Evolutionary conservation across 495 filamentous ascomycete species (phyloP).

Genomic region (Xylaria castorea): DNA sequence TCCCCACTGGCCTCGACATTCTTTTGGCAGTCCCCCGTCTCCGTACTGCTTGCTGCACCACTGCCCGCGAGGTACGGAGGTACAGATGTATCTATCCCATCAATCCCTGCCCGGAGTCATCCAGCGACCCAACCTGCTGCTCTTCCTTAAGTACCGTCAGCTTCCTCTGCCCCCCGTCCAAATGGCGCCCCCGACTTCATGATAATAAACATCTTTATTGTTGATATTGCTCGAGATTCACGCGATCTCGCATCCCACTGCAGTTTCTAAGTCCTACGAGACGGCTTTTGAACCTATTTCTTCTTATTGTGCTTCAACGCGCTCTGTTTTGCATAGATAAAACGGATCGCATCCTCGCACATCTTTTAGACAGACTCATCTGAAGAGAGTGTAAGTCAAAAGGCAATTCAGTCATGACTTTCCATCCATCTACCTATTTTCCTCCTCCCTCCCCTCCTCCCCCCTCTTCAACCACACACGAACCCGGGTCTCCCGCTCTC

Average conservation of each 20-base stretch:
- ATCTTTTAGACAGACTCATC: background rate
- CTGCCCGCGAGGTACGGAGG: background rate
- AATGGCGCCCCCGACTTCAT: conserved; percentile 30
- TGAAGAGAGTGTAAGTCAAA: conserved; percentile 39
- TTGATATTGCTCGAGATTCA: conserved; percentile 38
- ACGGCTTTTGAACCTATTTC: conserved; percentile 30
- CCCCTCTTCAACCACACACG: conserved; percentile 24
- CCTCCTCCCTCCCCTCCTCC: conserved; percentile 12
- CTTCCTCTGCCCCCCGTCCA: conserved; percentile 27
- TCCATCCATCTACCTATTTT: conserved; percentile 17
- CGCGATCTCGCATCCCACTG: conserved; percentile 34
- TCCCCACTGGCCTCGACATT: conserved; percentile 40
- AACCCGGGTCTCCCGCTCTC: conserved; percentile 32
- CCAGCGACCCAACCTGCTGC: conserved; percentile 20
- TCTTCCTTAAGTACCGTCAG: conserved; percentile 28
- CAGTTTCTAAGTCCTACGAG: conserved; percentile 30
- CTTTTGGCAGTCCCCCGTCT: conserved; percentile 28
- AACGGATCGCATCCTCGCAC: conserved; percentile 28
- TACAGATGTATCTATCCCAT: background rate
- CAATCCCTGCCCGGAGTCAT: conserved; percentile 32
- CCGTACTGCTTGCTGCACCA: conserved; percentile 23
- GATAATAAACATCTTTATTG: conserved; percentile 26
- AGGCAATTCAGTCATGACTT: background rate
- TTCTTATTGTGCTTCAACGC: conserved; percentile 29
- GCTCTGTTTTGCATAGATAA: conserved; percentile 42